Evolutionary conservation across 495 filamentous ascomycete species (phyloP), one percentile per base, ranked within the genome.

Genomic region (Tuber brumale): DNA sequence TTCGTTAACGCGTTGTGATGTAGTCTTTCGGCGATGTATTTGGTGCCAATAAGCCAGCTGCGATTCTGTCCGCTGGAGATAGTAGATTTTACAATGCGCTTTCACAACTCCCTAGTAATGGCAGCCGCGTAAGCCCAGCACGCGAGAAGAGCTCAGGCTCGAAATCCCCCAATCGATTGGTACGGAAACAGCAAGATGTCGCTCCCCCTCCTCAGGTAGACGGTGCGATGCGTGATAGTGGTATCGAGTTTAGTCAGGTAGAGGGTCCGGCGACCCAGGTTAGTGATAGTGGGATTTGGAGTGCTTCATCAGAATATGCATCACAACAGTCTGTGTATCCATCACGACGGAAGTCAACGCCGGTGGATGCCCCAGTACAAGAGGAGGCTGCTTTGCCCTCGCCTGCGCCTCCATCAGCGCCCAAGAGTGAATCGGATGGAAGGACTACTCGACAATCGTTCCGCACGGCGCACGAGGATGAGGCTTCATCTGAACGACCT

Each of bases 21-120:
- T 71, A 97, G 94, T 94, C 93, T 61, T 86, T 96, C 48, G 91
- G 91, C 72, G 90, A 97, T 82, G 90, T 97, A 31, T 97, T 97
- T 81, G 87, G 88, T n/a, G 84, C 86, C 12, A 87, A 90, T 57
- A 82, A 78, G 66, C 87, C 85, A 77, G 80, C 88, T 14, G 87
- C 87, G 1, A 85, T 86, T 46, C 85, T 85, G 73, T 84, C 85
- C 12, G 82, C 81, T 31, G 79, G 82, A 9, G 77, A 79, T 37
- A 89, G 86, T 78, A 87, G 85, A 66, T 88, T 89, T 77, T 81
- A 70, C 61, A 75, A 77, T 73, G 44, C 70, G 27, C 75, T 66
- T 81, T n/a, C 79, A 51, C 73, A 72, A 27, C 76, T 81, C 19
- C 72, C 79, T 70, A 72, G 70, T 41, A 81, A 78, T 39, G 57